Evolutionary conservation across 2,329 filamentous ascomycete genomes (phyloP).

Genomic region (Colletotrichum australisinense): DNA sequence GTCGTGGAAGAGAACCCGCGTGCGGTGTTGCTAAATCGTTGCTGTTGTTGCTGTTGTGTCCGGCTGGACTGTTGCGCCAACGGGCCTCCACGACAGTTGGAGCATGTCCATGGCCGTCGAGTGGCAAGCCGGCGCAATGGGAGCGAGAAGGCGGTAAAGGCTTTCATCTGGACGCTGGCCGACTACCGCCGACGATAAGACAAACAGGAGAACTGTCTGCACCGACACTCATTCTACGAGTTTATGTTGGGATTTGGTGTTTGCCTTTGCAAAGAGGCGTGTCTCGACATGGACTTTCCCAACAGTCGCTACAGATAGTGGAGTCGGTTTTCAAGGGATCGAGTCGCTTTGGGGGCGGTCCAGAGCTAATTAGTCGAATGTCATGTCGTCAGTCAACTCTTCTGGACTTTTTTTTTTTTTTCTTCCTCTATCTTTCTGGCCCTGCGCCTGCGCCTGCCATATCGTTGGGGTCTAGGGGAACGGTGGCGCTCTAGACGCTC

Average conservation of each 20-base stretch:
- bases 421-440: conserved; percentile 23
- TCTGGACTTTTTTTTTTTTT: conserved; percentile 34
- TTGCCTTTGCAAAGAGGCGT: neutral
- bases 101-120: conserved; percentile 58
- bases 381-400: conserved; percentile 30
- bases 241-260: neutral
- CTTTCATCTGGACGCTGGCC: conserved; percentile 52
- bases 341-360: conserved; percentile 17
- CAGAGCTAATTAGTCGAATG: conserved; percentile 12
- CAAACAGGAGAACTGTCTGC: conserved; percentile 18
- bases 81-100: conserved; percentile 50
- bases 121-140: conserved; percentile 52
- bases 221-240: conserved; percentile 32
- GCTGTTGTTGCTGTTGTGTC: conserved; percentile 41
- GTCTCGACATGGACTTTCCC: conserved; percentile 16
- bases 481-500: neutral
- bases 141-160: conserved; percentile 49
- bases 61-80: conserved; percentile 46
- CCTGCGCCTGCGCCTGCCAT: conserved; percentile 23
- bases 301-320: conserved; percentile 29
- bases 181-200: conserved; percentile 29
- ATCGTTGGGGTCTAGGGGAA: conserved; percentile 13
- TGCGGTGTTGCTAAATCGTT: conserved; percentile 35
- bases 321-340: conserved; percentile 24
- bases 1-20: conserved; percentile 45